phyloP scores from a whole-genome alignment of 345 rosid genomes.

The Syzygium oleosum region DNA sequence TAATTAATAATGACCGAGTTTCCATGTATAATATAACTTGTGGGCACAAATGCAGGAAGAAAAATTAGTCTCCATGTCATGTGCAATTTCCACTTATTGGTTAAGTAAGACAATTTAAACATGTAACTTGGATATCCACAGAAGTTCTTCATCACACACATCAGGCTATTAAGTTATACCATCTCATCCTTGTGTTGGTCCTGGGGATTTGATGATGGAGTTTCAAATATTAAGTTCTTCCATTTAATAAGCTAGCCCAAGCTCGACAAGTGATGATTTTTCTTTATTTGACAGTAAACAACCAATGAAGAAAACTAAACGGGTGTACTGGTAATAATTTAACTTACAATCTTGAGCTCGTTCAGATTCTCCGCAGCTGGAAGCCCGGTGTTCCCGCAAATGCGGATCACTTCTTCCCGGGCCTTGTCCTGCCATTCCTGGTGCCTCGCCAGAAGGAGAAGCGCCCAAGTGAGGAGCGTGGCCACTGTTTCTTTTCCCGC shows the following conservation, averaged over 20 bases:
- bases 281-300: background rate
- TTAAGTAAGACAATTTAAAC: background rate
- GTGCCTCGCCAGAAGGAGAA: slow-evolving; percentile 56
- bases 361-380: slow-evolving; percentile 34
- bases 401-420: slow-evolving; percentile 49
- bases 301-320: background rate
- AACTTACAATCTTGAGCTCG: slow-evolving; percentile 62
- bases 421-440: slow-evolving; percentile 81
- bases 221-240: background rate
- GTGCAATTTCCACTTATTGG: background rate
- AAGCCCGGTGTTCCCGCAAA: slow-evolving; percentile 20
- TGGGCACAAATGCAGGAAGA: background rate
- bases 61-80: background rate
- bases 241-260: background rate
- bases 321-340: background rate
- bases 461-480: slow-evolving; percentile 56
- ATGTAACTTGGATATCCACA: background rate
- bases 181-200: background rate
- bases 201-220: background rate
- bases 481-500: slow-evolving; percentile 86
- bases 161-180: background rate
- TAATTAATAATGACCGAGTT: background rate
- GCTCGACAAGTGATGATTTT: background rate
- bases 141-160: background rate
- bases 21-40: background rate